Percentiles rank a stretch among this genome's conserved stretches.
Conservation (phyloP, 2,329 filamentous ascomycete genomes). For the Claviceps sp. region DNA sequence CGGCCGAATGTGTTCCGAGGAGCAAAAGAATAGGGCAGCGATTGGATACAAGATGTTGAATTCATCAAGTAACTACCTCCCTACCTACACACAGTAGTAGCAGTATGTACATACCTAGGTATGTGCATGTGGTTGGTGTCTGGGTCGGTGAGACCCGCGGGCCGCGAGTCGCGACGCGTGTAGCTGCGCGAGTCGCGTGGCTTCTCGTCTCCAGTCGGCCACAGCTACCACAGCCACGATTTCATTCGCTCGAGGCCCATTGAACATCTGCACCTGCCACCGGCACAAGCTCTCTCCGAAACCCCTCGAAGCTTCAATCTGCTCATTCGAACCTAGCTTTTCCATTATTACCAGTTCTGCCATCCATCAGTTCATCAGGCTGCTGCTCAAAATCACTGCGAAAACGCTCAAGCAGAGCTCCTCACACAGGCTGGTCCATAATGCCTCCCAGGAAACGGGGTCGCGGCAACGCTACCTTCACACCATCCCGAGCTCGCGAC, state of each 20-base stretch:
- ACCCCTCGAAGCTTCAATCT: not conserved
- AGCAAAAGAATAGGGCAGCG: not conserved
- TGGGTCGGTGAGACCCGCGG: not conserved
- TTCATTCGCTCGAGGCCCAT: not conserved
- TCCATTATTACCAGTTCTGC: not conserved
- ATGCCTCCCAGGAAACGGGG: slow-evolving; percentile 64
- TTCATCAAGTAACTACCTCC: too few species aligned
- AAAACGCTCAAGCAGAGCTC: not conserved
- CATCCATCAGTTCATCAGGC: not conserved
- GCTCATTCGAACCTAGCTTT: not conserved
- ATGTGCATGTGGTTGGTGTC: too few species aligned
- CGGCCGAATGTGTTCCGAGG: too few species aligned
- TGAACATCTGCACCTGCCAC: not conserved
- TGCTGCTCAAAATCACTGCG: not conserved
- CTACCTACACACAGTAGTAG: too few species aligned
- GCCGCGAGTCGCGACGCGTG: not conserved
- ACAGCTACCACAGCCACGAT: not conserved
- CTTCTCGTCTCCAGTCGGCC: not conserved
- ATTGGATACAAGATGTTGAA: not conserved
- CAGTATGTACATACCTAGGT: too few species aligned
- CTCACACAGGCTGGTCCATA: slow-evolving; percentile 3
- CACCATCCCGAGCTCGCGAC: slow-evolving; percentile 38
- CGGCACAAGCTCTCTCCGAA: not conserved
- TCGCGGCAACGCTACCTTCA: slow-evolving; percentile 40
- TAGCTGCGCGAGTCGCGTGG: not conserved